Percentiles rank a stretch among this genome's conserved stretches.
These are phyloP conservation scores for Phytophthora megakarya DNA, from an alignment of 352 stramenopile species.

Conservation along the genomic window DNA sequence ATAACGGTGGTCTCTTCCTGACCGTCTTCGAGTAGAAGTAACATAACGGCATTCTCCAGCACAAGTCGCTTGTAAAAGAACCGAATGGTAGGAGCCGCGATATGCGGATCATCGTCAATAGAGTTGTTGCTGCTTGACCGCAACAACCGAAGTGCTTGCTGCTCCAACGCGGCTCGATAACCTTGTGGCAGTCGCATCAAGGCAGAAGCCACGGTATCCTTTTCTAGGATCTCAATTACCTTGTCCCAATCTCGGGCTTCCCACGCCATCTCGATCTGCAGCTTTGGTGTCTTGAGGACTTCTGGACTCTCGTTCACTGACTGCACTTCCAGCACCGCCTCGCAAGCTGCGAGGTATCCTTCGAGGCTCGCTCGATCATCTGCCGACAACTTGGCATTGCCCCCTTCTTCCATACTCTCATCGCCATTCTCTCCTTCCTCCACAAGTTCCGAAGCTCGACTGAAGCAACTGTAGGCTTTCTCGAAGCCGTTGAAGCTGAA, in stretches of 20 bases:
- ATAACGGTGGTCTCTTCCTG: conserved; percentile 30
- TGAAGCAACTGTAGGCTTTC: conserved; percentile 80
- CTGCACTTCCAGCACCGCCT: conserved; percentile 63
- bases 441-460: conserved; percentile 57
- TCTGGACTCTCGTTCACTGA: conserved; percentile 40
- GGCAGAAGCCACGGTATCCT: conserved; percentile 47
- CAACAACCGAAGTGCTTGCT: conserved; percentile 52
- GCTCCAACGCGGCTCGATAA: conserved; percentile 50
- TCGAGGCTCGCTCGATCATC: conserved; percentile 52
- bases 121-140: conserved; percentile 37
- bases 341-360: conserved; percentile 73
- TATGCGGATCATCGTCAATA: conserved; percentile 29
- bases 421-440: conserved; percentile 41
- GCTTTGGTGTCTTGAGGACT: conserved; percentile 39
- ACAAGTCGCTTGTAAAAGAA: conserved; percentile 61
- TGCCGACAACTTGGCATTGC: conserved; percentile 13
- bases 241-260: conserved; percentile 54
- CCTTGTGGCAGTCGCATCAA: conserved; percentile 37
- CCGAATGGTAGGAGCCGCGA: conserved; percentile 36
- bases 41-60: conserved; percentile 50
- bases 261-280: conserved; percentile 56
- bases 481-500: conserved; percentile 80
- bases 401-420: conserved; percentile 18
- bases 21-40: conserved; percentile 29
- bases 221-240: conserved; percentile 50